These are phyloP conservation scores for Fragaria nilgerrensis DNA, from an alignment of 306 rosid genomes.

Conservation along the genomic window DNA sequence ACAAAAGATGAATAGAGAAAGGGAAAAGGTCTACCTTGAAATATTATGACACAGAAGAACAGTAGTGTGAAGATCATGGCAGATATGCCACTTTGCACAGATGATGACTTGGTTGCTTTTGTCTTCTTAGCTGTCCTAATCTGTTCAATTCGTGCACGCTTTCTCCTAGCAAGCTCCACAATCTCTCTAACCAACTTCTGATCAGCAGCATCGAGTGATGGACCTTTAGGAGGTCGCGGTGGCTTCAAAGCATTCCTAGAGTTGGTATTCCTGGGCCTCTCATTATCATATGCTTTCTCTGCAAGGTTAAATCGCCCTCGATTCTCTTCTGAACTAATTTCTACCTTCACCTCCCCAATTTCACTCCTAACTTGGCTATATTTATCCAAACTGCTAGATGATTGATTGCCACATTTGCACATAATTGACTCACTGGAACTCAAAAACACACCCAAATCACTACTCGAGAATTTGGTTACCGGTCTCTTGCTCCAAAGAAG, in stretches of 20 bases:
- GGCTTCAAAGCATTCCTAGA: conserved; percentile 62
- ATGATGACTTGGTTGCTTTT: conserved; percentile 45
- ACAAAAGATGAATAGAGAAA: conserved; percentile 1
- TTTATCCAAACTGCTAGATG: conserved; percentile 35
- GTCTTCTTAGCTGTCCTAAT: conserved; percentile 50
- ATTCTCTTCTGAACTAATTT: conserved; percentile 26
- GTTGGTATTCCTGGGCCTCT: conserved; percentile 29
- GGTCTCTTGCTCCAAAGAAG: conserved; percentile 31
- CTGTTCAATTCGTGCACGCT: conserved; percentile 60
- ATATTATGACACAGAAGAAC: conserved; percentile 49
- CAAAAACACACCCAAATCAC: conserved; percentile 36
- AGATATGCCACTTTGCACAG: conserved; percentile 43
- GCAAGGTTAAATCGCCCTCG: conserved; percentile 7
- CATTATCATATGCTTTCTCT: conserved; percentile 22
- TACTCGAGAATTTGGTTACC: conserved; percentile 18
- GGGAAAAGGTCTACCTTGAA: conserved; percentile 46
- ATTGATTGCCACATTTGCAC: conserved; percentile 35
- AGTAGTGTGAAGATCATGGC: conserved; percentile 59
- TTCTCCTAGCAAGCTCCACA: conserved; percentile 55
- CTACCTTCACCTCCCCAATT: conserved; percentile 35
- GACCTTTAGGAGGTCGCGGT: conserved; percentile 73
- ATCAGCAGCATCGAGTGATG: conserved; percentile 66
- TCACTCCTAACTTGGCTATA: conserved; percentile 25
- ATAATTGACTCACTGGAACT: conserved; percentile 31
- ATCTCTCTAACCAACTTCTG: conserved; percentile 59